Percentiles rank a stretch among this genome's conserved stretches.
Conservation (phyloP, 2,329 filamentous ascomycete genomes). For the Ambrosiella cleistominuta region DNA sequence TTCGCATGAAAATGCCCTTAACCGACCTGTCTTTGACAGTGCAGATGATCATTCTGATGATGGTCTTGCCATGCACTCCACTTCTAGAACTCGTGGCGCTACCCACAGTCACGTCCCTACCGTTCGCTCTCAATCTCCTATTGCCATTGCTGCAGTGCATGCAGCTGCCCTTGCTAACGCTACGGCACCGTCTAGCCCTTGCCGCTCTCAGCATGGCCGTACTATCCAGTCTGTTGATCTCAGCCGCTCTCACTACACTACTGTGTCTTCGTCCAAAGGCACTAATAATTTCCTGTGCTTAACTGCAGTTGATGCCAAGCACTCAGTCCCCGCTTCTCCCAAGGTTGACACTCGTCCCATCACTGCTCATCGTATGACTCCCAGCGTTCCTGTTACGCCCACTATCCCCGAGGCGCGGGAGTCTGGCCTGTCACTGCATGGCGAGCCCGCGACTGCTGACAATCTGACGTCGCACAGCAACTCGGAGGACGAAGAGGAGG, state of each 20-base stretch:
- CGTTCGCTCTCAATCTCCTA: slow-evolving; percentile 4
- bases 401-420: slow-evolving; percentile 12
- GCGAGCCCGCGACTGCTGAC: neutral
- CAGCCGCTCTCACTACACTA: slow-evolving; percentile 15
- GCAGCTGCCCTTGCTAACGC: neutral
- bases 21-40: slow-evolving; percentile 12
- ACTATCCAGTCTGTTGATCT: slow-evolving; percentile 29
- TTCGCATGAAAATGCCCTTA: slow-evolving; percentile 1
- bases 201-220: slow-evolving; percentile 26
- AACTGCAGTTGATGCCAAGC: slow-evolving; percentile 14
- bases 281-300: slow-evolving; percentile 11
- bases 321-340: slow-evolving; percentile 15
- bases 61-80: slow-evolving; percentile 3
- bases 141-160: neutral
- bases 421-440: neutral
- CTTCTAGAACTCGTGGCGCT: slow-evolving; percentile 6
- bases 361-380: slow-evolving; percentile 27
- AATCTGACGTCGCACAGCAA: no score
- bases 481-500: no score
- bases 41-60: slow-evolving; percentile 5
- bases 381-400: slow-evolving; percentile 14
- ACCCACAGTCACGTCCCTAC: slow-evolving; percentile 10
- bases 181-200: slow-evolving; percentile 9
- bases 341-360: slow-evolving; percentile 26
- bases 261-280: slow-evolving; percentile 7